Evolutionary conservation across 148 eudicot species (phyloP).

Genomic region (Camellia sinensis): DNA sequence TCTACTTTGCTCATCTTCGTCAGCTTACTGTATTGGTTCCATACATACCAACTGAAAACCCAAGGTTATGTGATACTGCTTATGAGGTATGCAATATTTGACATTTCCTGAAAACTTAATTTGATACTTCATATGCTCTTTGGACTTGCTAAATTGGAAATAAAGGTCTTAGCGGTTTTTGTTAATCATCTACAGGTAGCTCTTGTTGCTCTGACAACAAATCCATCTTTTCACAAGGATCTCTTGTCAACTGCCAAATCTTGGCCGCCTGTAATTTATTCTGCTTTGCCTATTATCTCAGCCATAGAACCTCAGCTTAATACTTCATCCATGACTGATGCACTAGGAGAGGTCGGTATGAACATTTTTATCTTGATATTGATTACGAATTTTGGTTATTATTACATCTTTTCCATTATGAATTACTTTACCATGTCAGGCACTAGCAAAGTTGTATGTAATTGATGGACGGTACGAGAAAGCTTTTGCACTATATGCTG

Average conservation of each 20-base stretch:
- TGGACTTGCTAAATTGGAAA: conserved; percentile 8
- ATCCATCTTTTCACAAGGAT: conserved; percentile 83
- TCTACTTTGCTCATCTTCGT: conserved; percentile 93
- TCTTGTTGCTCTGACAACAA: conserved; percentile 80
- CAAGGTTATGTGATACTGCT: conserved; percentile 84
- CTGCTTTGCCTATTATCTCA: conserved; percentile 67
- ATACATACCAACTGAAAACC: conserved; percentile 83
- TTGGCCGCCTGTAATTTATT: conserved; percentile 85
- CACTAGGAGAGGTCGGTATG: conserved; percentile 70
- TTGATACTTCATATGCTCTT: conserved; percentile 3
- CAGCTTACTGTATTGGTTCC: conserved; percentile 85
- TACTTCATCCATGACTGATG: conserved; percentile 74
- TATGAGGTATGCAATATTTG: conserved; percentile 67
- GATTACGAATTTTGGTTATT: conserved; percentile 11
- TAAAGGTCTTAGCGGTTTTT: conserved; percentile 11
- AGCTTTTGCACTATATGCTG: conserved; percentile 88
- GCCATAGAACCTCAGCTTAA: conserved; percentile 88
- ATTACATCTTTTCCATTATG: neutral
- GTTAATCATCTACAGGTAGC: conserved; percentile 61
- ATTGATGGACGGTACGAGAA: conserved; percentile 79
- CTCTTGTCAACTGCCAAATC: conserved; percentile 76
- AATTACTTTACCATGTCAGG: conserved; percentile 44
- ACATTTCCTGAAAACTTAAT: conserved; percentile 17
- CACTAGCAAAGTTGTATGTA: conserved; percentile 86
- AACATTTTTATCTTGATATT: neutral